phyloP scores from a whole-genome alignment of 805 yeast genomes.

The Debaryomyces prosopidis region DNA sequence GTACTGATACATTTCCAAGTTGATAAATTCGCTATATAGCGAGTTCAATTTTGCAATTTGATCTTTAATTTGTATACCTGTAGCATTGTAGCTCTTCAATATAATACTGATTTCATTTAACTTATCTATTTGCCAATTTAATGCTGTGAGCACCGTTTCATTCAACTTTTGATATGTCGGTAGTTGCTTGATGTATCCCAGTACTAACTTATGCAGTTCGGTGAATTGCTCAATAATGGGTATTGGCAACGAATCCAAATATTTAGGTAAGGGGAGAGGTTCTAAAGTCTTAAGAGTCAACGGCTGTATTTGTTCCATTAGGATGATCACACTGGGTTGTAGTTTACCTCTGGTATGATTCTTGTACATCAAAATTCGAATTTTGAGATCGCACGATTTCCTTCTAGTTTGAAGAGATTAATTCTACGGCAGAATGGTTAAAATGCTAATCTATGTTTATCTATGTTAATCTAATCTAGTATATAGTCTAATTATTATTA shows the following conservation, averaged over 20 bases:
- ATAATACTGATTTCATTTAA: slow-evolving; percentile 22
- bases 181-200: slow-evolving; percentile 30
- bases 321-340: background rate
- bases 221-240: slow-evolving; percentile 24
- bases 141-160: slow-evolving; percentile 7
- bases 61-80: slow-evolving; percentile 20
- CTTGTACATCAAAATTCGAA: too few relatives aligned
- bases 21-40: slow-evolving; percentile 31
- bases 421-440: too few relatives aligned
- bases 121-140: slow-evolving; percentile 15
- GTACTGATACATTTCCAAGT: slow-evolving; percentile 38
- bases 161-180: slow-evolving; percentile 18
- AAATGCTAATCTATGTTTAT: too few relatives aligned
- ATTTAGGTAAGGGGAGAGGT: slow-evolving; percentile 27
- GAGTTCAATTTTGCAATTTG: slow-evolving; percentile 23
- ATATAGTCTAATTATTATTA: background rate
- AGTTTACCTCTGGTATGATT: too few relatives aligned
- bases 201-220: slow-evolving; percentile 26
- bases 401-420: too few relatives aligned
- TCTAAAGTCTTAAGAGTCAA: slow-evolving; percentile 7
- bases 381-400: too few relatives aligned
- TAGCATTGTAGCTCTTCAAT: slow-evolving; percentile 19
- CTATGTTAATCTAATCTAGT: background rate
- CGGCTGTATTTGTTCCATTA: slow-evolving; percentile 6
- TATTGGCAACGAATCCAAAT: slow-evolving; percentile 30